Base-by-base conservation (phyloP, 768 basidiomycete genomes). In the Tulasnella sp. region DNA sequence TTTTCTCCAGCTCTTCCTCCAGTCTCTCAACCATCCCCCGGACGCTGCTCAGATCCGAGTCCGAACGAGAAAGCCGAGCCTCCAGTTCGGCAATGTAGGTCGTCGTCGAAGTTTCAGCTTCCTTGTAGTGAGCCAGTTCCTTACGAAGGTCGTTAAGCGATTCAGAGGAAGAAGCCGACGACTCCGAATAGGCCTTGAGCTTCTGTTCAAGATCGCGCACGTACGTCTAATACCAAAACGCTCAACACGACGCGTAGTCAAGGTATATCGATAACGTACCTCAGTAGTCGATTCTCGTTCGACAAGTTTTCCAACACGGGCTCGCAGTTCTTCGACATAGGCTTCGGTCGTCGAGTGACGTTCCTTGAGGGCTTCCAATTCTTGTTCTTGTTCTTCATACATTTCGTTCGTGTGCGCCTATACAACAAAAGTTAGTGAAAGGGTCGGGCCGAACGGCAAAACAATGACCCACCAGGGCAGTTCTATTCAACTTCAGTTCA, bases 241-340 rank as follows among this genome's bases (percentile, higher is more conserved):
- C 21, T 7, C 17, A 29, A 17, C 34, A 7, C 12, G 6, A 49
- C 23, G 32, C 34, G 48, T 49, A 19, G 21, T 25, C 6, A 19
- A 6, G 6, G 17, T 25, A 29, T 19, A 27, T n/a, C n/a, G 32
- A 49, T 6, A 5, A 68, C 77, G 65, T 65, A 88, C 91, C 78
- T 99, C 94, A 21, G 89, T 92, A 2, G 89, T 87, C 4, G 82
- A 77, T 68, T 98, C 96, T 54, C 93, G 74, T 68, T 97, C 94
- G 1, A 79, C 72, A 49, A 98, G 69, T 69, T 93, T 96, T 5
- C 78, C 77, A 52, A 96, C 75, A 41, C 96, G 74, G 46, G 77
- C 66, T 55, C 86, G 75, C 54, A 99, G 76, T 66, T 98, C 93
- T 64, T 86, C 85, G 3, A 94, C 79, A 64, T 96, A 91, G 62